Conservation (phyloP, 495 filamentous ascomycete genomes). For the Aspergillus sparsus region DNA sequence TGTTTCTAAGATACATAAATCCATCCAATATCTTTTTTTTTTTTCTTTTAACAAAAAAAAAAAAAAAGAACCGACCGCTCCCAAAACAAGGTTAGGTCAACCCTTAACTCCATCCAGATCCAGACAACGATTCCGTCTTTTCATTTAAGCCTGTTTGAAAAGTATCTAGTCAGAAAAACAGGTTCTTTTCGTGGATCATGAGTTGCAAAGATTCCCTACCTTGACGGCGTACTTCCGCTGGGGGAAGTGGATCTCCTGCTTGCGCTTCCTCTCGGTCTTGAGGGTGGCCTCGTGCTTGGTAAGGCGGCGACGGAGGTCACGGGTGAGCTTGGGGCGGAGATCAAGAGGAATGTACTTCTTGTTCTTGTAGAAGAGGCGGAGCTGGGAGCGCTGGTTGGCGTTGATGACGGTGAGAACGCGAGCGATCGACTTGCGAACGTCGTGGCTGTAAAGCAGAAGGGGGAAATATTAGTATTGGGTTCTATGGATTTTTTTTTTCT, state of each 20-base stretch:
- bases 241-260: slow-evolving; percentile 93
- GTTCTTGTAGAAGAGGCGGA: slow-evolving; percentile 98
- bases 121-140: slow-evolving; percentile 34
- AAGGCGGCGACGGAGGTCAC: slow-evolving; percentile 89
- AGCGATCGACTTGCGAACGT: slow-evolving; percentile 98
- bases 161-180: slow-evolving; percentile 4
- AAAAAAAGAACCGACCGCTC: slow-evolving; percentile 38
- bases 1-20: slow-evolving; percentile 46
- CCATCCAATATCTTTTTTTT: slow-evolving; percentile 34
- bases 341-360: slow-evolving; percentile 99
- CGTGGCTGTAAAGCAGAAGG: slow-evolving; percentile 65
- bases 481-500: background rate
- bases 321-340: slow-evolving; percentile 94
- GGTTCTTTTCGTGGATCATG: background rate
- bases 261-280: slow-evolving; percentile 86
- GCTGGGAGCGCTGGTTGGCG: slow-evolving; percentile 94
- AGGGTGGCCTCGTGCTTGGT: slow-evolving; percentile 82
- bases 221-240: slow-evolving; percentile 98
- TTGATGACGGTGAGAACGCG: slow-evolving; percentile 99
- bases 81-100: slow-evolving; percentile 38
- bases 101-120: slow-evolving; percentile 45
- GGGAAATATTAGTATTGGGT: slow-evolving; percentile 14
- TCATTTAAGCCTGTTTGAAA: slow-evolving; percentile 42
- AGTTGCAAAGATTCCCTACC: slow-evolving; percentile 53
- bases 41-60: slow-evolving; percentile 41